Conservation (phyloP, 2,329 filamentous ascomycete genomes). For the Rugonectria rugulosa region DNA sequence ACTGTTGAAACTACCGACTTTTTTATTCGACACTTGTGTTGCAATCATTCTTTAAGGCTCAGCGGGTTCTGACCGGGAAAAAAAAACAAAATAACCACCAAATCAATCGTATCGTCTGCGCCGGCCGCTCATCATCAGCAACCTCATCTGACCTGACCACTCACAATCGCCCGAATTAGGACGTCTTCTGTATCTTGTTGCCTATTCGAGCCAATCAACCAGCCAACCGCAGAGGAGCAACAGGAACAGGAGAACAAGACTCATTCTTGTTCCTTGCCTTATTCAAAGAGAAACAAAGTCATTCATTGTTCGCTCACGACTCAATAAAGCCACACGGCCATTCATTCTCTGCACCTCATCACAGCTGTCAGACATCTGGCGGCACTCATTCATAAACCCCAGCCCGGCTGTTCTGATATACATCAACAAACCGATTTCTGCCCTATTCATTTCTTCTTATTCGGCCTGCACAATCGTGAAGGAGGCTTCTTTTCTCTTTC, state of each 20-base stretch:
- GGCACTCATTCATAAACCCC: constrained; percentile 4
- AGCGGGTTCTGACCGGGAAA: constrained; percentile 40
- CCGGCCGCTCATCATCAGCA: constrained; percentile 22
- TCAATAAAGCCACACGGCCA: constrained; percentile 4
- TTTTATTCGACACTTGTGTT: constrained; percentile 24
- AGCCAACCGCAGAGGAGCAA: not conserved
- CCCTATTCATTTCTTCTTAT: no score
- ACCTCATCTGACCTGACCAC: not conserved
- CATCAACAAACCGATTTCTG: constrained; percentile 21
- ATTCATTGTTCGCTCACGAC: constrained; percentile 2
- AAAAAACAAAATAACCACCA: constrained; percentile 12
- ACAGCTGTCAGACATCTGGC: constrained; percentile 34
- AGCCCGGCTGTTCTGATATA: constrained; percentile 26
- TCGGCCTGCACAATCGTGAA: no score
- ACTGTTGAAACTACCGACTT: constrained; percentile 22
- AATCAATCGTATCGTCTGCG: constrained; percentile 15
- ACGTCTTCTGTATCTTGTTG: no score
- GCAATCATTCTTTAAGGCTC: constrained; percentile 29
- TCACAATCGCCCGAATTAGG: not conserved
- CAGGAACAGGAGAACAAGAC: not conserved
- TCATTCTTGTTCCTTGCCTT: constrained; percentile 4
- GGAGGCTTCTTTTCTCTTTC: constrained; percentile 14
- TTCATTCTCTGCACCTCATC: constrained; percentile 12
- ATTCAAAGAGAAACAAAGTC: no score
- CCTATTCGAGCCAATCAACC: not conserved